Base-by-base conservation (phyloP, 2,329 filamentous ascomycete species). In the Cladosporium halotolerans region DNA sequence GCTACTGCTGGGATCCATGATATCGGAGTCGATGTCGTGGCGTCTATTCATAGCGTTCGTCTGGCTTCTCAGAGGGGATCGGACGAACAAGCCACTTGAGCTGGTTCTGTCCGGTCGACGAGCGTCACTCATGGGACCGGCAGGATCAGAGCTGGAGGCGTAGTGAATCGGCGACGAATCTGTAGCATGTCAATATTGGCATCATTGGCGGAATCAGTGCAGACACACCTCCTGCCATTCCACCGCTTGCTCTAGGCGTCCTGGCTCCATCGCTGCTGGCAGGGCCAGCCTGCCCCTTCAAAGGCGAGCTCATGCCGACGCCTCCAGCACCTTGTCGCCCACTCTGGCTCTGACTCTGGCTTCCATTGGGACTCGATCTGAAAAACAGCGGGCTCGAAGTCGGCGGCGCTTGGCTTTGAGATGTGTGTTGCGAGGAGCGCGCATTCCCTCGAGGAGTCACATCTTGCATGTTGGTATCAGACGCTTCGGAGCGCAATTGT, bases 151-250 rank as follows among this genome's bases (percentile, higher is more conserved):
- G 70, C 89, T 96, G 34, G 89, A 84, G 53, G 89, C 88, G 68
- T 96, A 97, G 68, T 85, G 83, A 61, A 97, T 89, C 1, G 92
- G 92, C 1, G 92, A 97, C 0, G 92, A 97, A 65, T 91, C 92
- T 96, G 61, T 2, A 47, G 14, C 50, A 16, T 57, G 49, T 65
- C 51, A 70, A 57, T 38, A 55, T 33, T 41, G 41, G n/a, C 34
- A 49, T 8, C 28, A 2, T 34, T 11, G 38, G n/a, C 32, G 9
- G 16, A 31, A 38, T 38, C 39, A 34, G n/a, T 50, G 58, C 36
- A 53, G 28, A 54, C 76, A 69, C 70, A 88, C 86, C 86, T 74
- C 84, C 82, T 9, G 40, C 48, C 59, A 82, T 73, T 40, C 75
- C 74, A 19, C 73, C 77, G 57, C 79, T 84, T 7, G 86, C 86